Conservation (phyloP, 148 eudicot genomes). For the Persicaria maculosa region DNA sequence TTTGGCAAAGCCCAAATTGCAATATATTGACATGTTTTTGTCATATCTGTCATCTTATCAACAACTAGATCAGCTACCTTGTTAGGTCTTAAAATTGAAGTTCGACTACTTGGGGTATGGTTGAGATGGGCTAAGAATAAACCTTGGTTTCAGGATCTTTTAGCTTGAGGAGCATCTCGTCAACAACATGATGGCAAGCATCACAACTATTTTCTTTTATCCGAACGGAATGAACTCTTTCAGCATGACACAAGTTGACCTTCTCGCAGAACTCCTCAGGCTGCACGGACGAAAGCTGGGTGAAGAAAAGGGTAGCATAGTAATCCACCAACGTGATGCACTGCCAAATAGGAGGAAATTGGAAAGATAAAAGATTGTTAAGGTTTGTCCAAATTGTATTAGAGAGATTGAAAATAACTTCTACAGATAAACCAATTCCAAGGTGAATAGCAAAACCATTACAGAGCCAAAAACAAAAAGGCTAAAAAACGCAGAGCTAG, state of each 20-base stretch:
- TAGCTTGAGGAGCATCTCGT: slow-evolving; percentile 53
- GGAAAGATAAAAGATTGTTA: neutral
- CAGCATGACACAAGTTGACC: slow-evolving; percentile 45
- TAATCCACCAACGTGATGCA: slow-evolving; percentile 67
- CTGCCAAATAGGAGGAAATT: slow-evolving; percentile 33
- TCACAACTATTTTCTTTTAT: slow-evolving; percentile 41
- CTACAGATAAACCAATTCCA: neutral
- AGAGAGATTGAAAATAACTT: neutral
- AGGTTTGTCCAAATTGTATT: neutral
- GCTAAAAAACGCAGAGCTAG: neutral
- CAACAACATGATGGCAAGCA: slow-evolving; percentile 47
- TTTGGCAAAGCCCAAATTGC: neutral
- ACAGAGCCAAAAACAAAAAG: neutral
- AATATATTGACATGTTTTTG: no score
- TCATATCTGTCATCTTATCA: no score
- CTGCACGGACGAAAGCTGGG: slow-evolving; percentile 44
- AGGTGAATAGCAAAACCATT: neutral
- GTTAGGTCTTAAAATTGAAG: neutral
- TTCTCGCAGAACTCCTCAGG: slow-evolving; percentile 62
- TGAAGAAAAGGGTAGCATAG: slow-evolving; percentile 71
- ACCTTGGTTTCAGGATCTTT: slow-evolving; percentile 93
- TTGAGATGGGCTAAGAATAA: slow-evolving; percentile 2
- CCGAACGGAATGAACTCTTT: slow-evolving; percentile 17
- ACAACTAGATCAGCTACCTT: no score
- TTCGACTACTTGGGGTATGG: neutral